A percentile compares a stretch with the other conserved stretches of the same genome.
These are phyloP conservation scores for Tillandsia fasciculata DNA, from an alignment of 176 grass and related monocot species.

Conservation along the genomic window DNA sequence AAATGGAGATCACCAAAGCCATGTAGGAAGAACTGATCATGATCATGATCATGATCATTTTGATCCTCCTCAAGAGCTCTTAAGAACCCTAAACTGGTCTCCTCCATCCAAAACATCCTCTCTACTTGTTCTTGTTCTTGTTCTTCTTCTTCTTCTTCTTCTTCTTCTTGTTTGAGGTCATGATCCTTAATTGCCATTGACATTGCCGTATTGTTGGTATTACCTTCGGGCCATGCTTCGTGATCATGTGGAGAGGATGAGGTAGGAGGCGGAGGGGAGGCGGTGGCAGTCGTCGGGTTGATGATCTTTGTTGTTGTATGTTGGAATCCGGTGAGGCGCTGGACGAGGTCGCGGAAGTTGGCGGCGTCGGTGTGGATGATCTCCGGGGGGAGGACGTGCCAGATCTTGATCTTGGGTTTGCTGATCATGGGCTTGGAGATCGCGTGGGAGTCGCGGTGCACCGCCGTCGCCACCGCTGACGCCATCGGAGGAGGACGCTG, in stretches of 20 bases:
- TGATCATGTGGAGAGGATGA: no score
- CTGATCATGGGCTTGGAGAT: not conserved
- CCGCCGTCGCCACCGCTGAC: not conserved
- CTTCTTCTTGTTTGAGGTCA: not conserved
- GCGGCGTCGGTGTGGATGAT: conserved; percentile 13
- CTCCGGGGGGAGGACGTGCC: conserved; percentile 12
- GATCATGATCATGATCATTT: not conserved
- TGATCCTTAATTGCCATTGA: no score
- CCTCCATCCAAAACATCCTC: not conserved
- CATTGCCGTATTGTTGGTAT: no score
- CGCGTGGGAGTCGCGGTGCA: not conserved
- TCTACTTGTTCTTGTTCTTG: not conserved
- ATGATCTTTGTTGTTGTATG: no score
- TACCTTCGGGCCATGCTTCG: no score
- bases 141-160: no score
- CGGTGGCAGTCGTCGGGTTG: no score
- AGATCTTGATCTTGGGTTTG: not conserved
- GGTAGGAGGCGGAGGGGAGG: no score
- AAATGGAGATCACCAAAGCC: not conserved
- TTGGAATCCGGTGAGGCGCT: conserved; percentile 7
- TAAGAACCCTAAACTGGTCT: not conserved
- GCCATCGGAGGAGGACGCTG: not conserved
- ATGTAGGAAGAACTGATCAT: not conserved
- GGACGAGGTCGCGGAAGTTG: conserved; percentile 18
- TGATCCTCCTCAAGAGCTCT: not conserved